Base-by-base conservation (phyloP, 2,329 filamentous ascomycete genomes). In the Dactylellina leptospora region DNA sequence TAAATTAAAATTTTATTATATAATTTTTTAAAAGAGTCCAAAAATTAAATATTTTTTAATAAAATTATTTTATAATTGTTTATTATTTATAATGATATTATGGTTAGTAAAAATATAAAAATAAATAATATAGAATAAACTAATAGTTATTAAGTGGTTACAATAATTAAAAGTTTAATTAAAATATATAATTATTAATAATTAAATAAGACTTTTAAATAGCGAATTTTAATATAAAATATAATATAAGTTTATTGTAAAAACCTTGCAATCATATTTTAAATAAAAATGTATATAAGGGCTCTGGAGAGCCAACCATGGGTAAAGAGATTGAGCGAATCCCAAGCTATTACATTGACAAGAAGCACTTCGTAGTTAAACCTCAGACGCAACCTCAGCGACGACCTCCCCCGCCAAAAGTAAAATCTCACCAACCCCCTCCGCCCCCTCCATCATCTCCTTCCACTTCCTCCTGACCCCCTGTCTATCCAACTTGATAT, bases 361-460 rank as follows among this genome's bases (percentile, higher is more conserved):
- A n/a, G n/a, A n/a, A n/a, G 30, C 13, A 6, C 13, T 6, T 6
- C 13, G 6, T 33, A 6, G 13, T 6, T 13, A 33, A 13, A 33
- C 30, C 30, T 6, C 6, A 6, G 6, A 33, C 6, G 6, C 22
- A 18, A 45, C 10, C 16, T 45, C 42, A 5, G 6, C 20, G n/a
- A 78, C 56, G 4, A 50, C 4, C 18, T 20, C 56, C 3, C 56
- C 64, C 16, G 53, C 54, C 8, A 22, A 22, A 4, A 20, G 50
- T 25, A 56, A n/a, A 2, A 60, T 6, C 30, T 33, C 50, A 6
- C n/a, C 64, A 36, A 56, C 13, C 18, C 59, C 68, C 36, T 59
- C 68, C 23, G 53, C 59, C 0, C 68, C 68, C 25, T 64, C 51
- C 68, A 64, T 54, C 47, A 64, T n/a, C 28, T 72, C 68, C 38